These are phyloP conservation scores for Tetrapisispora fleetii DNA, from an alignment of 805 yeast genomes.

Conservation along the genomic window DNA sequence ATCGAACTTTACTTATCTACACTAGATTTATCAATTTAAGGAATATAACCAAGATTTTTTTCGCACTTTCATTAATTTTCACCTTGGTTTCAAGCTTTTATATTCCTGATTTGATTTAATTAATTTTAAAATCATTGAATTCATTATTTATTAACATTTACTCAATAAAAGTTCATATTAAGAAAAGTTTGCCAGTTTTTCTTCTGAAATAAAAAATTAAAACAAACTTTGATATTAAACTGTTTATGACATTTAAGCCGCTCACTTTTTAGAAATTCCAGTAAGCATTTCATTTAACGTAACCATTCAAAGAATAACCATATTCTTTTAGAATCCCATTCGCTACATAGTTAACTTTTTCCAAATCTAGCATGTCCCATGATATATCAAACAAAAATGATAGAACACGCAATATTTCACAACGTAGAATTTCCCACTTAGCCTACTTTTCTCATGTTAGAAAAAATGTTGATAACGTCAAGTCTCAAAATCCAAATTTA, in stretches of 20 bases:
- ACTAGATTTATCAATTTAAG: not conserved
- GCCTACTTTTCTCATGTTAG: constrained; percentile 13
- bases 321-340: not conserved
- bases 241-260: constrained; percentile 1
- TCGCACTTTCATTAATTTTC: not conserved
- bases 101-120: not conserved
- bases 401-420: not conserved
- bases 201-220: too few species aligned
- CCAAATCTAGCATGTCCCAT: not conserved
- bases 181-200: too few species aligned
- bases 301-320: not conserved
- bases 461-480: constrained; percentile 10
- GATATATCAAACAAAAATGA: not conserved
- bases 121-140: not conserved
- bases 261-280: not conserved
- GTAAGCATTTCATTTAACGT: not conserved
- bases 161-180: too few species aligned
- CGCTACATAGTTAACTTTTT: not conserved
- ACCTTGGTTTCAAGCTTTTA: not conserved
- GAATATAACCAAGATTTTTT: not conserved
- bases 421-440: constrained; percentile 4
- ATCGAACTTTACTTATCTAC: not conserved
- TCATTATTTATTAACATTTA: not conserved
- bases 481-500: constrained; percentile 24
- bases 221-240: not conserved